Base-by-base conservation (phyloP, 192 early-diverging fungal genomes). In the Helicostylum pulchrum region DNA sequence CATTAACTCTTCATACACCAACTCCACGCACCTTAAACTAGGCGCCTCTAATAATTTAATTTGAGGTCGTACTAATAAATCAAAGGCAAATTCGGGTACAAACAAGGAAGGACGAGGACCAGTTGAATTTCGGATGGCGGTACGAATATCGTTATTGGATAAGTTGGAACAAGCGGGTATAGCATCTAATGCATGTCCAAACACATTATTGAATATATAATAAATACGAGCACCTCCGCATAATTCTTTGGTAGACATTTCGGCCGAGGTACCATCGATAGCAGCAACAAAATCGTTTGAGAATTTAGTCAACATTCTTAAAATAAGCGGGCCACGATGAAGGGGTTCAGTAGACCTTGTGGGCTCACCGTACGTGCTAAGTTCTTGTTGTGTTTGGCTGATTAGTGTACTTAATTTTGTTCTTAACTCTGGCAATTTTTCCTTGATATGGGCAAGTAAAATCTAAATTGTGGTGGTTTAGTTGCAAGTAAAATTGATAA, bases 41-140 rank as follows among this genome's bases (percentile, higher is more conserved):
- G 91, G 89, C 10, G 85, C 72, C 70, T 91, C 89, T 15, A 92
- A 77, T 31, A 85, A 65, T 60, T 84, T 85, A 60, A 92, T 90
- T 69, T 91, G 89, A 44, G 91, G 91, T 64, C 87, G 89, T 58
- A 92, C 91, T 34, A 92, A 61, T 26, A 92, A 78, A 68, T 92
- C 88, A 78, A 92, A 92, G 8, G 91, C 91, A 68, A 91, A 83
- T 67, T 92, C 91, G 10, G 91, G 91, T 11, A 92, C 89, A 81
- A 92, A 92, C 14, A 92, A 79, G 19, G 88, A 89, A 9, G 89
- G 83, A 9, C 89, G 78, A 4, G 91, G 88, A 8, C 91, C 91
- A 0, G 84, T 90, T 2, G 91, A 91, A 74, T 92, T 92, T 58
- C 91, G 88, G 56, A 92, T 92, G 32, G 91, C 91, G 2, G 83